Conservation (phyloP, 78 protist species). For the Pelomyxa schiedti region DNA sequence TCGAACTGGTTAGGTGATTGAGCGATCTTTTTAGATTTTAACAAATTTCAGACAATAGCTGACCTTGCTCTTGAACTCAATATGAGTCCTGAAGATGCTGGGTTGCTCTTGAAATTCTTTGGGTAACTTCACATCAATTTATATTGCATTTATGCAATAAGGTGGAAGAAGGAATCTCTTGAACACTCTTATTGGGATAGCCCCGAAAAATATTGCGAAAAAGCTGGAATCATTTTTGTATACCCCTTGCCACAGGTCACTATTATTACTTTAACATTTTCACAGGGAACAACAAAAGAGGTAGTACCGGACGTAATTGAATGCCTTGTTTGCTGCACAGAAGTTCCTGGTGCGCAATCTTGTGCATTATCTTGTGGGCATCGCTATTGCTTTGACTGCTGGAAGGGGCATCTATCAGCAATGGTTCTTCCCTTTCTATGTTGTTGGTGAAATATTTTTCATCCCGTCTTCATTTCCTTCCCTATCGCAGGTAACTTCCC, state of each 20-base stretch:
- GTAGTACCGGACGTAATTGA: not conserved
- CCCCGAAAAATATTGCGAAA: not conserved
- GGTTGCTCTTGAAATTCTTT: not conserved
- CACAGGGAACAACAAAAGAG: not conserved
- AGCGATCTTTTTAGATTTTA: too few species aligned
- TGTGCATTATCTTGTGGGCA: not conserved
- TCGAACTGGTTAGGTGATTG: too few species aligned
- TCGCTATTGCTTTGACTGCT: constrained; percentile 1
- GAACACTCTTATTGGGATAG: not conserved
- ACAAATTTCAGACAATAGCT: not conserved
- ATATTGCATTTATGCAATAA: not conserved
- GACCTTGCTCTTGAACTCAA: not conserved
- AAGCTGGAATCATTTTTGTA: not conserved
- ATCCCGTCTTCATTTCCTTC: constrained; percentile 6
- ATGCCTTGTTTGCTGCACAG: not conserved
- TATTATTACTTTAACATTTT: not conserved
- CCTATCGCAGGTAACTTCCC: constrained; percentile 25
- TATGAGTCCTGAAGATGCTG: not conserved
- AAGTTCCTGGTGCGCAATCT: not conserved
- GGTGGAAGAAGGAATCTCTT: not conserved
- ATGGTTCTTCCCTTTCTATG: too few species aligned
- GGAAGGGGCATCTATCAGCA: not conserved
- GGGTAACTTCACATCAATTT: not conserved
- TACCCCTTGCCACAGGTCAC: not conserved
- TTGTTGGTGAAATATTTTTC: too few species aligned